Base-by-base conservation (phyloP, 139 green algal species). In the Closterium sp. region DNA sequence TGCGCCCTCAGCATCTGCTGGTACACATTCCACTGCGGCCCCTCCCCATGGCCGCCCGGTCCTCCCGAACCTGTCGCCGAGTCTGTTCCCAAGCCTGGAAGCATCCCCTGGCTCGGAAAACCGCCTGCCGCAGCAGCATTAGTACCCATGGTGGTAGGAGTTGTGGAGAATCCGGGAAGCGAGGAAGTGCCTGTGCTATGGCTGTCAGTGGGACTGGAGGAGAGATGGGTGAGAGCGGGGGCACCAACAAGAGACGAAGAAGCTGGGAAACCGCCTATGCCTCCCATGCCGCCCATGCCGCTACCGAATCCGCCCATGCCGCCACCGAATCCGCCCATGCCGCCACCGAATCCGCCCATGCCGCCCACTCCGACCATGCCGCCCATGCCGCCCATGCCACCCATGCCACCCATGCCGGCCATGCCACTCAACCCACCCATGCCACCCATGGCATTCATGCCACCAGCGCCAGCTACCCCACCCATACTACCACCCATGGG, bases 361-460 rank as follows among this genome's bases (percentile, higher is more conserved):
- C 90, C 90, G 90, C 90, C 90, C 90, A 93, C 90, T 73, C 92
- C 93, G 89, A 90, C 93, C 93, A 95, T 95, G 91, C 91, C 91
- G 91, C 91, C 91, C 87, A 93, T 93, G 91, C 91, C 91, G 91
- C 91, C 91, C 91, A 93, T 93, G 91, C 91, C 91, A 89, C n/a
- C 85, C 85, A 87, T 87, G 85, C 85, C 85, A 27, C 62, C 17
- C 62, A 79, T 27, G 17, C 62, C 42, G 7, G 5, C 42, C 42
- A 62, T 62, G 42, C 42, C 42, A 62, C 92, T 90, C 92, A 94
- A 94, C 62, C 89, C 90, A 22, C 90, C 79, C 85, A 92, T 92
- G 90, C 79, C 90, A 86, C 90, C 91, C 91, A 93, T 93, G 91
- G 86, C 93, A 62, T 91, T 91, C 93, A 95, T 95, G 91, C 91